phyloP scores from a whole-genome alignment of 2,329 filamentous ascomycete genomes.

The Colletotrichum gloeosporioides region DNA sequence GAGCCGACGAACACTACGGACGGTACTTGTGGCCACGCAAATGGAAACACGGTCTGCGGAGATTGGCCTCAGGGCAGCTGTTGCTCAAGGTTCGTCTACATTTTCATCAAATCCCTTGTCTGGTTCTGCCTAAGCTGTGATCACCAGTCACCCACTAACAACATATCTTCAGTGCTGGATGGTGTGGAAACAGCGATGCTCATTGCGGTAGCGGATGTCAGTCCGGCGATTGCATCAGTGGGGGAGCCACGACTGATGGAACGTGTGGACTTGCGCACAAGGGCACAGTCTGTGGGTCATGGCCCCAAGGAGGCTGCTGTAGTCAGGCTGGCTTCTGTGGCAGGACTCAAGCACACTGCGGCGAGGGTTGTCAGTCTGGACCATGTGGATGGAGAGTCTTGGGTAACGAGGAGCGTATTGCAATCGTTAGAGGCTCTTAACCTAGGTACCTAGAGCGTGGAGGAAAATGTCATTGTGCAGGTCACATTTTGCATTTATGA shows the following conservation, averaged over 20 bases:
- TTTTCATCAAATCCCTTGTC: background rate
- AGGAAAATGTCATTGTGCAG: accelerated
- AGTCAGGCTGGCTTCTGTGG: background rate
- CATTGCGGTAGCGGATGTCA: background rate
- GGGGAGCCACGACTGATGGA: background rate
- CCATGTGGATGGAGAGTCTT: background rate
- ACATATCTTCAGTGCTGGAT: background rate
- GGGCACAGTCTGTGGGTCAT: background rate
- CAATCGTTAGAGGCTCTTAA: background rate
- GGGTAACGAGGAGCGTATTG: background rate
- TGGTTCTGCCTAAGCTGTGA: background rate
- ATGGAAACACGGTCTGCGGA: background rate
- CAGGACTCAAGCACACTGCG: background rate
- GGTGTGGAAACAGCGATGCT: background rate
- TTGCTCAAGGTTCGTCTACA: background rate
- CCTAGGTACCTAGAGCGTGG: accelerated
- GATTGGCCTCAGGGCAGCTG: background rate
- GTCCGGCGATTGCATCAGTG: background rate
- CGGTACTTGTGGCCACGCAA: background rate
- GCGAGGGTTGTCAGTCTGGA: background rate
- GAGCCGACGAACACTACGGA: background rate
- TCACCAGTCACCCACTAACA: accelerated
- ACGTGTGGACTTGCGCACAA: background rate
- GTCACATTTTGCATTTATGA: background rate
- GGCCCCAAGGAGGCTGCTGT: background rate